phyloP scores from a whole-genome alignment of 2,329 filamentous ascomycete species.

The Aspergillus sp. region DNA sequence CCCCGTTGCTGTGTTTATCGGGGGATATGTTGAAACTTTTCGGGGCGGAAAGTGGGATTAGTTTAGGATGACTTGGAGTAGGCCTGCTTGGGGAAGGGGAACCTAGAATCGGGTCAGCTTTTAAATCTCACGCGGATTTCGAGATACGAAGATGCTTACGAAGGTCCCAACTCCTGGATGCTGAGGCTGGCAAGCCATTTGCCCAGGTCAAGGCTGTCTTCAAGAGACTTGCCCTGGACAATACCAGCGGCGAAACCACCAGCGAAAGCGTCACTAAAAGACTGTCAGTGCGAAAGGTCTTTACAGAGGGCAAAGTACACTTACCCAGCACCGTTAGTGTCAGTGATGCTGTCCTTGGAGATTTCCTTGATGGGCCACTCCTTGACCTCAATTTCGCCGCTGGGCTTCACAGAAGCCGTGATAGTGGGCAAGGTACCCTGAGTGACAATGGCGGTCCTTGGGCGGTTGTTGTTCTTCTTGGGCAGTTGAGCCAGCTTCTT shows the following conservation, averaged over 20 bases:
- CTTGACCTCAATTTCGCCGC: conserved; percentile 57
- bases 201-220: conserved; percentile 76
- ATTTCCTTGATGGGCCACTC: conserved; percentile 77
- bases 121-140: neutral
- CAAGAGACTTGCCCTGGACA: conserved; percentile 72
- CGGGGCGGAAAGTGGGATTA: neutral
- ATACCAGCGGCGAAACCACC: conserved; percentile 88
- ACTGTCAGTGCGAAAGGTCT: neutral
- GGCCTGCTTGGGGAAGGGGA: conserved; percentile 72
- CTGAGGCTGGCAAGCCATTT: conserved; percentile 93
- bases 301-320: conserved; percentile 12
- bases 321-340: conserved; percentile 85
- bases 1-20: neutral
- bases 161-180: conserved; percentile 91
- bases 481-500: conserved; percentile 77
- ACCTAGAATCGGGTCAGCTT: conserved; percentile 44
- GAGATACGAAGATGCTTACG: conserved; percentile 54
- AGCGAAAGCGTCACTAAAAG: conserved; percentile 74
- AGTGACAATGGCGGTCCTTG: conserved; percentile 83
- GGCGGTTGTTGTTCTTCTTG: conserved; percentile 81
- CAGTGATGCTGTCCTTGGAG: conserved; percentile 68
- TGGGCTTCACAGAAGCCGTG: conserved; percentile 63
- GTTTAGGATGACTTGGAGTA: conserved; percentile 48
- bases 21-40: neutral
- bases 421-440: conserved; percentile 90